Evolutionary conservation across 495 filamentous ascomycete genomes (phyloP), one percentile per base, ranked within the genome.

Genomic region (Neurospora sp.): DNA sequence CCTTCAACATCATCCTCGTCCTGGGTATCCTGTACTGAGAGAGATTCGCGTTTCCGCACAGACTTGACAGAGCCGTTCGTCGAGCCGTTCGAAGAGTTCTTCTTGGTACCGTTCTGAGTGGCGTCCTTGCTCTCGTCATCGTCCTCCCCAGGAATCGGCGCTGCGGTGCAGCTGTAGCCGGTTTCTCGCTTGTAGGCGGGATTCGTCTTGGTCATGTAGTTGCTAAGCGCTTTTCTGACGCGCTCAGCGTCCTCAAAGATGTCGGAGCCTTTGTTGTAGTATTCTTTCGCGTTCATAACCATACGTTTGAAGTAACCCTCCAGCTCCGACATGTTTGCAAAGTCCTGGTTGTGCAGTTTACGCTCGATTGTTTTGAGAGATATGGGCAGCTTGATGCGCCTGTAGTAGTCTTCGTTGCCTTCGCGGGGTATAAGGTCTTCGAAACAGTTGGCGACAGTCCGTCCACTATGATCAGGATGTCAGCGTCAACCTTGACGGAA

Each of bases 281-380:
- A 92, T 31, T 89, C 86, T 77, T 93, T 94, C 7, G 91, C 91
- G 78, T 94, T 94, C 44, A 85, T 85, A 72, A 94, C 88, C 84
- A 94, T 88, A 53, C 91, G 90, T 82, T 93, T 93, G 75, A 93
- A 85, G 76, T 92, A 91, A 76, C 88, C 88, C 77, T 94, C 92
- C 8, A 94, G 77, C 38, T 85, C 81, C 31, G 90, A 86, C 48
- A 94, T 80, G 41, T 81, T 88, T 12, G 83, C 76, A 78, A 93
- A 96, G 72, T 88, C 86, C 44, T 86, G 81, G 27, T 85, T 83
- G 35, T 87, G 82, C 40, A 94, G 84, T 80, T 91, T 93, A n/a
- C 79, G 85, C 81, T 93, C 89, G 65, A 96, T 91, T 3, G 85
- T 88, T 72, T 93, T 88, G 42, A 96, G 82, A 0, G 93, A 91